Percentiles rank a stretch among this genome's conserved stretches.
Evolutionary conservation across 73 alveolate genomes (phyloP).

Genomic region (Paramecium bursaria): DNA sequence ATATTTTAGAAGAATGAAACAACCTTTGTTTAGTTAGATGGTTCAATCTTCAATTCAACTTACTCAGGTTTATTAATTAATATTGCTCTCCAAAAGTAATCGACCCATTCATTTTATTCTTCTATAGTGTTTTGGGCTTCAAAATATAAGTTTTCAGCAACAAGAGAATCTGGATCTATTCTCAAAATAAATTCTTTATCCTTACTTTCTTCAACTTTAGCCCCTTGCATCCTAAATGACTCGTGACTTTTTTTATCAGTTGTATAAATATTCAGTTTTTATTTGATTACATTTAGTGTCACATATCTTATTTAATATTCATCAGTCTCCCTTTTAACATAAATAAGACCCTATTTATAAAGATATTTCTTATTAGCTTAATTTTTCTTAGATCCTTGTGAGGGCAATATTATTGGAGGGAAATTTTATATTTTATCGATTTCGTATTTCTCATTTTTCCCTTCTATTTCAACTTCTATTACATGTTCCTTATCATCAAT

Average conservation of each 20-base stretch:
- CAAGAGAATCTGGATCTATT: constrained; percentile 37
- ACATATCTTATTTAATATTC: constrained; percentile 15
- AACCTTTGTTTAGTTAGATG: constrained; percentile 66
- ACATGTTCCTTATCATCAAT: constrained; percentile 69
- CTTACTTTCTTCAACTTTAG: constrained; percentile 64
- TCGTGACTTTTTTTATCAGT: constrained; percentile 54
- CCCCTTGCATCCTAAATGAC: constrained; percentile 59
- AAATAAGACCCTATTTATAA: constrained; percentile 60
- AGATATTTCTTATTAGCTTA: constrained; percentile 59
- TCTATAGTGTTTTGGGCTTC: constrained; percentile 61
- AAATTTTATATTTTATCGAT: constrained; percentile 66
- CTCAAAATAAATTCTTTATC: constrained; percentile 65
- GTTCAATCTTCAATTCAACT: constrained; percentile 67
- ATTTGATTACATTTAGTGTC: constrained; percentile 60
- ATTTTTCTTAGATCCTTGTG: constrained; percentile 20
- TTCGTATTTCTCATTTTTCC: constrained; percentile 57
- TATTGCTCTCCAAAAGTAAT: constrained; percentile 70
- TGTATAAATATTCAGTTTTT: constrained; percentile 60
- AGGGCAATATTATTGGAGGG: constrained; percentile 45
- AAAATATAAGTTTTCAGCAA: constrained; percentile 42
- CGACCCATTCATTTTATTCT: constrained; percentile 70
- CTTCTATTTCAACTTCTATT: constrained; percentile 68
- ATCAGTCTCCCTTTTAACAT: constrained; percentile 49
- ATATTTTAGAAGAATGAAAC: constrained; percentile 3
- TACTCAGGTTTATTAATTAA: constrained; percentile 64